Conservation (phyloP, 352 stramenopile species). For the Phytophthora quininea region DNA sequence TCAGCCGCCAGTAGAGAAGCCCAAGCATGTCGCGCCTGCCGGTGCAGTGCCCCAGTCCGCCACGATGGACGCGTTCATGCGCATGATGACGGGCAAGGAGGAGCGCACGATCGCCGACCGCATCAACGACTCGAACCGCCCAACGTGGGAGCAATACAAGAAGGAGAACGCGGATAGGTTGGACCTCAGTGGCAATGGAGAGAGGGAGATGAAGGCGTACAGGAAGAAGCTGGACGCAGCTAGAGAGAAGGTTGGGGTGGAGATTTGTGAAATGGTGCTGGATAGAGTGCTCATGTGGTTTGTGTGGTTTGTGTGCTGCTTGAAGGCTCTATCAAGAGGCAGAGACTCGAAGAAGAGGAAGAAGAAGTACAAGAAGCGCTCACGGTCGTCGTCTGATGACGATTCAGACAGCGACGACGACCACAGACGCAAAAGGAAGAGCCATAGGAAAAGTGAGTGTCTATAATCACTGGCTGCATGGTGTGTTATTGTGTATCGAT, state of each 20-base stretch:
- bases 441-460: slow-evolving; percentile 77
- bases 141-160: slow-evolving; percentile 97
- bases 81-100: slow-evolving; percentile 92
- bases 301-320: slow-evolving; percentile 2
- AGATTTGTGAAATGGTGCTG: background rate
- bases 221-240: slow-evolving; percentile 92
- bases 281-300: background rate
- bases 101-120: slow-evolving; percentile 94
- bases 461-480: no score
- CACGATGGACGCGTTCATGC: slow-evolving; percentile 95
- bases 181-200: slow-evolving; percentile 83
- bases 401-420: slow-evolving; percentile 64
- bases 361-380: slow-evolving; percentile 79
- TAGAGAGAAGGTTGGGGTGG: slow-evolving; percentile 73
- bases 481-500: slow-evolving; percentile 9
- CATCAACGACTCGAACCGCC: slow-evolving; percentile 93
- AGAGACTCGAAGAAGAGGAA: slow-evolving; percentile 83
- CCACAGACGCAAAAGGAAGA: slow-evolving; percentile 55
- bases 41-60: slow-evolving; percentile 48
- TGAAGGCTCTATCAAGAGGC: slow-evolving; percentile 65
- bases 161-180: slow-evolving; percentile 96
- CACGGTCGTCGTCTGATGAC: slow-evolving; percentile 50
- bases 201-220: slow-evolving; percentile 95
- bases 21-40: slow-evolving; percentile 14
- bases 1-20: slow-evolving; percentile 30